Percentiles rank a stretch among this genome's conserved stretches.
phyloP scores from a whole-genome alignment of 495 filamentous ascomycete species.

The Aspergillus kassunensis region DNA sequence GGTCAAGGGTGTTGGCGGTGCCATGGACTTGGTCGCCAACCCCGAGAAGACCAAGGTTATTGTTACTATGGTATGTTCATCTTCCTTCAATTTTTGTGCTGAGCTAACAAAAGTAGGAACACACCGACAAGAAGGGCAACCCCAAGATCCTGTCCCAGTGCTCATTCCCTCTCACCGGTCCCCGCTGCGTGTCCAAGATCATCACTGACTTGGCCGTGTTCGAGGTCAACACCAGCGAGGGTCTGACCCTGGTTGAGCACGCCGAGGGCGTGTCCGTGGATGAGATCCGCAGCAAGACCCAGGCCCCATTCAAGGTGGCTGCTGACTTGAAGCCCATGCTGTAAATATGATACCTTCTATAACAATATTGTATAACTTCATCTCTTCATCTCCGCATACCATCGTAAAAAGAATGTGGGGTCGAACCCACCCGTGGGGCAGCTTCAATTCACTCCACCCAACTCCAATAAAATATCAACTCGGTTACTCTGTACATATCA shows the following conservation, averaged over 20 bases:
- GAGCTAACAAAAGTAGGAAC: constrained; percentile 44
- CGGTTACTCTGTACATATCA: no score
- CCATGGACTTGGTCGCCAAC: constrained; percentile 88
- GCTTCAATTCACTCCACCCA: neutral
- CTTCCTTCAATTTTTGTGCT: neutral
- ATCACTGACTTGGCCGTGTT: constrained; percentile 90
- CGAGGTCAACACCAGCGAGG: constrained; percentile 73
- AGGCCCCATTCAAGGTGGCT: constrained; percentile 75
- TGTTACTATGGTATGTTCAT: constrained; percentile 62
- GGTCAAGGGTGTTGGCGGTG: constrained; percentile 89
- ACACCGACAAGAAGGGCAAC: constrained; percentile 83
- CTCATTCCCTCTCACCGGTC: constrained; percentile 81
- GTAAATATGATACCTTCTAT: constrained; percentile 28
- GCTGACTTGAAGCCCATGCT: constrained; percentile 73
- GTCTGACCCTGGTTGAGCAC: constrained; percentile 75
- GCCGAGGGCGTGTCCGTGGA: constrained; percentile 80
- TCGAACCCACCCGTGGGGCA: constrained; percentile 3
- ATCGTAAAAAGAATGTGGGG: neutral
- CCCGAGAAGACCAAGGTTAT: constrained; percentile 81
- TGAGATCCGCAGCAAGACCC: constrained; percentile 82
- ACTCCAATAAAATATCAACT: neutral
- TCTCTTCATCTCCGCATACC: neutral
- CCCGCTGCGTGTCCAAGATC: constrained; percentile 76
- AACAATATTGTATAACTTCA: neutral
- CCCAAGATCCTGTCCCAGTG: constrained; percentile 80